Conservation (phyloP, 768 basidiomycete genomes). For the Psilocybe cubensis region DNA sequence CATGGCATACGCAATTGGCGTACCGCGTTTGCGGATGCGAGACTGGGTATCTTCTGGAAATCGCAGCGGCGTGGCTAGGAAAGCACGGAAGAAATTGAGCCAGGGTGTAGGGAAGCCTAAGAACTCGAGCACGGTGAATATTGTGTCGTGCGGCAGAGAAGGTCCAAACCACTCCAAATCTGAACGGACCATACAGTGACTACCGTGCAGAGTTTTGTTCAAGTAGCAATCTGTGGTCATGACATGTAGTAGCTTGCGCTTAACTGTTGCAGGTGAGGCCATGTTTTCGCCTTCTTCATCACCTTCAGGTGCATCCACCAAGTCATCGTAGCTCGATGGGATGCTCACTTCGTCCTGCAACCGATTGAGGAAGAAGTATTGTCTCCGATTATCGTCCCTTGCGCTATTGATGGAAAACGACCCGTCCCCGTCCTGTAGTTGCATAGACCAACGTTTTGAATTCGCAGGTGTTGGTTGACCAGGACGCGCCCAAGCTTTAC, state of each 20-base stretch:
- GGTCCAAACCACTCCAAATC: conserved; percentile 50
- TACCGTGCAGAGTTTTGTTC: conserved; percentile 37
- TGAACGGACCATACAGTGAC: conserved; percentile 39
- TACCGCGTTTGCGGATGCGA: conserved; percentile 41
- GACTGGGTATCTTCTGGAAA: conserved; percentile 35
- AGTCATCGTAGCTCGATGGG: conserved; percentile 27
- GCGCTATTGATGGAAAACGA: conserved; percentile 27
- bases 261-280: conserved; percentile 14
- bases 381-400: conserved; percentile 25
- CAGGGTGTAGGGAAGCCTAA: conserved; percentile 40
- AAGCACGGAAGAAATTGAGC: conserved; percentile 37
- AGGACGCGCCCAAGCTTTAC: conserved; percentile 11
- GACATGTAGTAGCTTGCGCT: conserved; percentile 43
- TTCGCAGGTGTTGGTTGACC: conserved; percentile 8
- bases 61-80: conserved; percentile 34
- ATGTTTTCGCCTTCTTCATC: conserved; percentile 7
- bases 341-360: conserved; percentile 24
- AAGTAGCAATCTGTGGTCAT: conserved; percentile 44
- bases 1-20: conserved; percentile 45
- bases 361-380: conserved; percentile 39
- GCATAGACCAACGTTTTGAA: conserved; percentile 18
- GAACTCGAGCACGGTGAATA: conserved; percentile 40
- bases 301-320: conserved; percentile 21
- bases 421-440: conserved; percentile 19
- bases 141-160: conserved; percentile 43